Base-by-base conservation (phyloP, 768 basidiomycete species). In the Mycena maculata region DNA sequence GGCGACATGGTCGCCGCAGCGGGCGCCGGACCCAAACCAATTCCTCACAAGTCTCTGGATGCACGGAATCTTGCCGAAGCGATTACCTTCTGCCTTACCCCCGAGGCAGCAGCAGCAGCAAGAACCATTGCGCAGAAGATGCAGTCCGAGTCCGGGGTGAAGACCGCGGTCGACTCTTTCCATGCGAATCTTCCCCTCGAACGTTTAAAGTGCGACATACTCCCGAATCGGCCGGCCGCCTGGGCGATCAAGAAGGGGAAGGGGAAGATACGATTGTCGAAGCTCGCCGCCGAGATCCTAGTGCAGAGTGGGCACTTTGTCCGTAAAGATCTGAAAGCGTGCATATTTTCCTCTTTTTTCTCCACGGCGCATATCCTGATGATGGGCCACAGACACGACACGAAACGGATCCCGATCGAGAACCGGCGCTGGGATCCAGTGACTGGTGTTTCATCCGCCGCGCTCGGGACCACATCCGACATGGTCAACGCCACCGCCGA, bases 21-120 rank as follows among this genome's bases (percentile, higher is more conserved):
- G 7, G 81, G 82, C 22, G 84, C 82, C 7, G 84, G 84, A 9
- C 83, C 84, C 0, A 69, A 73, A 28, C 82, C 82, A 0, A 82
- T 83, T 42, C 53, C 53, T n/a, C 67, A 68, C 33, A 41, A 52
- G 50, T 27, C 7, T 4, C 60, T 71, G 25, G 58, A 49, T 42
- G 57, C 28, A 1, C 33, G 27, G 3, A 65, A 54, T 18, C 61
- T 73, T 3, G 68, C 55, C 1, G 23, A 73, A 2, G 83, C 82
- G 0, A 80, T 84, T 67, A 69, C 75, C 23, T 77, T 76, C 36
- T 78, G 77, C 16, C 63, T 76, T 4, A 75, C 77, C 6, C 71
- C 76, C 0, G 72, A 62, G 18, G 81, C 81, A 1, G 73, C 76
- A 56, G 45, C 64, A 1, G 82, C 83, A 3, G 84, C 84, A 1